These are phyloP conservation scores for Geotrichum bryndzae DNA, from an alignment of 1,139 yeast species.

Conservation along the genomic window DNA sequence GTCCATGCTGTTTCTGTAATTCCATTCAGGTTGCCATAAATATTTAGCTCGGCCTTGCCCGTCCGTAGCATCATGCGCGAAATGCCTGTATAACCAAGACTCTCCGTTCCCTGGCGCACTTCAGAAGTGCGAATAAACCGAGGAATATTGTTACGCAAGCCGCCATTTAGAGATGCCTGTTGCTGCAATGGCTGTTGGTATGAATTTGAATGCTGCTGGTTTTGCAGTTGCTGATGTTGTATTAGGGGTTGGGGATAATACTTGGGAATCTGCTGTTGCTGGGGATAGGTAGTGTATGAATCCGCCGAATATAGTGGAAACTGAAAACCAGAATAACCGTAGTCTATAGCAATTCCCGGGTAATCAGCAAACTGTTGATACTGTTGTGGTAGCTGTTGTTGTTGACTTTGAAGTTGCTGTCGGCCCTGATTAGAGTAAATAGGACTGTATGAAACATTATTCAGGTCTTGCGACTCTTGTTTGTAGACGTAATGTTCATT, in stretches of 20 bases:
- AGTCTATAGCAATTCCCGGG: neutral
- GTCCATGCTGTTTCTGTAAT: conserved; percentile 28
- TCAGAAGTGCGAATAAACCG: conserved; percentile 4
- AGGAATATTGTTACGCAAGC: neutral
- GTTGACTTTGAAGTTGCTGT: neutral
- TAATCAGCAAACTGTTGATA: neutral
- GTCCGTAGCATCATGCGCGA: conserved; percentile 1
- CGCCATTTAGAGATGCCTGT: neutral
- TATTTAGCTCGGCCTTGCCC: neutral
- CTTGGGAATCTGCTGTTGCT: neutral
- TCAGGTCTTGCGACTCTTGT: neutral
- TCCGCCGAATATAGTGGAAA: conserved; percentile 1
- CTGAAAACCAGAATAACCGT: neutral
- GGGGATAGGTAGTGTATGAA: neutral
- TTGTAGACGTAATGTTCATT: neutral
- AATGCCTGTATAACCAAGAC: conserved; percentile 2
- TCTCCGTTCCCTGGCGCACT: conserved; percentile 7
- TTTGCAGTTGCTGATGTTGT: neutral
- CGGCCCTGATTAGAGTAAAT: neutral
- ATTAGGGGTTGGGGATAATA: neutral
- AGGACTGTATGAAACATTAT: neutral
- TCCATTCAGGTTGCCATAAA: neutral
- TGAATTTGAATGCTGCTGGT: neutral
- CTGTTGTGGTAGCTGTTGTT: neutral
- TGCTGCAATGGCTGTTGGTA: neutral